Evolutionary conservation across 2,329 filamentous ascomycete genomes (phyloP), one percentile per base, ranked within the genome.

Genomic region (Ophiostoma montium): DNA sequence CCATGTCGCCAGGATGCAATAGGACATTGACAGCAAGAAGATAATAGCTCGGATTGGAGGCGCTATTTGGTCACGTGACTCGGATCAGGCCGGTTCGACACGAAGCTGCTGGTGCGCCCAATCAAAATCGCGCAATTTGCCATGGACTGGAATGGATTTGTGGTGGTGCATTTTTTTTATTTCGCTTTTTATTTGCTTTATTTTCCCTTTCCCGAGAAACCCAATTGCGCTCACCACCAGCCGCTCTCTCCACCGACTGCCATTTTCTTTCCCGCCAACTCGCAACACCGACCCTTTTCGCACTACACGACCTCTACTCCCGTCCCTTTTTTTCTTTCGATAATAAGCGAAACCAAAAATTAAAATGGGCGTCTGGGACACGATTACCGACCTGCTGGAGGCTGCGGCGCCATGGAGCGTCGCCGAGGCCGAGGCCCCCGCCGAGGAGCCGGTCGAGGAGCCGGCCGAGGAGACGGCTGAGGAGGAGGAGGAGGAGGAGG

Each of bases 341-440:
- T 5, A 41, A 15, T 23, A 6, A 41, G 7, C 16, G 8, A 27
- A 19, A 41, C 7, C 38, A 11, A 15, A 36, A 6, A 18, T 33
- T 32, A 16, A 23, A 36, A 82, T 82, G 78, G 78, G 76, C 70
- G 71, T 82, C 69, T 81, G 77, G 75, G 76, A 81, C 65, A 67
- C 72, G 57, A 72, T 80, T 61, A 71, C 70, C 61, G 78, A 82
- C 63, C 68, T 82, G 62, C 67, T 80, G 61, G 76, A 80, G 67
- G 77, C 77, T 55, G 77, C 74, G 57, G 70, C 73, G 68, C 78
- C 78, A 63, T 82, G 78, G 78, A 70, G 69, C 63, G 72, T 72
- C 57, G 77, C 71, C 57, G 74, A 82, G 65, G 78, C 78, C 57
- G 78, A 82, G 68, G 77, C 78, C 73, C 70, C 78, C 72, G 70